These are phyloP conservation scores for Lunularia cruciata DNA, from an alignment of 225 moss, liverwort and hornwort species.

Conservation along the genomic window DNA sequence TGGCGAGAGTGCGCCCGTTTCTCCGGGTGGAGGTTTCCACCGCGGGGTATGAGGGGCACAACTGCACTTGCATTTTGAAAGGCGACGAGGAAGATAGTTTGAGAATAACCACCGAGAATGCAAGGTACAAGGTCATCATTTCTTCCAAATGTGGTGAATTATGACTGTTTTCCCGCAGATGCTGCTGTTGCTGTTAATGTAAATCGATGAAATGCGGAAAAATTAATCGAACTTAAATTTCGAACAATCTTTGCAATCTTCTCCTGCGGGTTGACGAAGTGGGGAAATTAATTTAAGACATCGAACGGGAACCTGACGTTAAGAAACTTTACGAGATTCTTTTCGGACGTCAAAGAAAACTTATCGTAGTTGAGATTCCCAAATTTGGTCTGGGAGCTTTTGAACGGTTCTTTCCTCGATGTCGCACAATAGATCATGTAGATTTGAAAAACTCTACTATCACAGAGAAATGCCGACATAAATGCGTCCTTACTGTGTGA, in stretches of 20 bases:
- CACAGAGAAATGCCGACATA: background rate
- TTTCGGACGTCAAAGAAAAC: too few relatives aligned
- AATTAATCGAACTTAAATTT: background rate
- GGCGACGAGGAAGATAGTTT: conserved; percentile 31
- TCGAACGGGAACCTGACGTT: background rate
- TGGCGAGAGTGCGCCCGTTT: conserved; percentile 40
- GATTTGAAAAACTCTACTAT: too few relatives aligned
- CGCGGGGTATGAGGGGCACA: background rate
- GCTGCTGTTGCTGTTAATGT: too few relatives aligned
- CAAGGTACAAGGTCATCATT: conserved; percentile 14
- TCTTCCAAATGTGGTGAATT: background rate
- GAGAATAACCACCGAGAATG: conserved; percentile 12
- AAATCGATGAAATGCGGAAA: too few relatives aligned
- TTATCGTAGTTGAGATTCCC: too few relatives aligned
- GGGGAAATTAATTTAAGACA: background rate
- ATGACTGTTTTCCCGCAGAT: background rate
- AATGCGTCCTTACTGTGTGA: conserved; percentile 10
- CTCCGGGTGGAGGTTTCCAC: conserved; percentile 25
- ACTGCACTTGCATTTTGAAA: conserved; percentile 23
- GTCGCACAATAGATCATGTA: too few relatives aligned
- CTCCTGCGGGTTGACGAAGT: background rate
- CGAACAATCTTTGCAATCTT: background rate
- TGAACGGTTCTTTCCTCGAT: too few relatives aligned
- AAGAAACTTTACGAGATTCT: too few relatives aligned
- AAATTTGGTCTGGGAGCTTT: too few relatives aligned